Conservation (phyloP, 495 filamentous ascomycete genomes). For the Umbilicaria muhlenbergii region DNA sequence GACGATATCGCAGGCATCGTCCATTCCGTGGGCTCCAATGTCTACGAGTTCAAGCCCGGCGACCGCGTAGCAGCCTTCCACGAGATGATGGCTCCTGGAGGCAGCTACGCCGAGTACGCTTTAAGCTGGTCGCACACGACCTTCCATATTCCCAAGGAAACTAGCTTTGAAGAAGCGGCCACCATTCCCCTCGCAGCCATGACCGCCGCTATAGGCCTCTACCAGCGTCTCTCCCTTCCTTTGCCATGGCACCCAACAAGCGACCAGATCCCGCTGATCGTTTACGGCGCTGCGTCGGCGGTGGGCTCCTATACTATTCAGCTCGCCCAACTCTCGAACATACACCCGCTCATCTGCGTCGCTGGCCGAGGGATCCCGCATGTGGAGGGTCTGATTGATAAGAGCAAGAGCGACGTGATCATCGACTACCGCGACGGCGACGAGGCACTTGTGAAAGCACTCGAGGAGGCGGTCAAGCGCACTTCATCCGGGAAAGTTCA, state of each 20-base stretch:
- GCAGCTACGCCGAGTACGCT: constrained; percentile 59
- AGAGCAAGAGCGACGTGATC: constrained; percentile 47
- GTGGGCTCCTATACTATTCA: constrained; percentile 58
- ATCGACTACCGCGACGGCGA: constrained; percentile 56
- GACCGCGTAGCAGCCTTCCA: constrained; percentile 63
- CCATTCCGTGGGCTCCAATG: constrained; percentile 41
- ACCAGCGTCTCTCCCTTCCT: constrained; percentile 26
- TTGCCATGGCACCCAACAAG: constrained; percentile 41
- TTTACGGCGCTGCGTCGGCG: constrained; percentile 54
- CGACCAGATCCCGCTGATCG: constrained; percentile 33
- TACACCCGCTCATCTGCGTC: constrained; percentile 58
- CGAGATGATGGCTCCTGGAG: constrained; percentile 35
- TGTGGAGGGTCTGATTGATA: constrained; percentile 38
- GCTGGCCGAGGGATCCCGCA: constrained; percentile 42
- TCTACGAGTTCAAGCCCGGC: constrained; percentile 45
- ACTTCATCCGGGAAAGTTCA: constrained; percentile 4
- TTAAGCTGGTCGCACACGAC: constrained; percentile 48
- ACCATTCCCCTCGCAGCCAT: constrained; percentile 59
- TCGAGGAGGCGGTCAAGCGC: constrained; percentile 29
- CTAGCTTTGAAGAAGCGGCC: constrained; percentile 56
- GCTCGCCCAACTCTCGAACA: constrained; percentile 46
- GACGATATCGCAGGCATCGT: constrained; percentile 63
- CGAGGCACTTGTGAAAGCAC: constrained; percentile 31
- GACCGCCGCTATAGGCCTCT: constrained; percentile 54
- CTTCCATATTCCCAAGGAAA: constrained; percentile 49